Base-by-base conservation (phyloP, 768 basidiomycete genomes). In the Naganishia antarctica region DNA sequence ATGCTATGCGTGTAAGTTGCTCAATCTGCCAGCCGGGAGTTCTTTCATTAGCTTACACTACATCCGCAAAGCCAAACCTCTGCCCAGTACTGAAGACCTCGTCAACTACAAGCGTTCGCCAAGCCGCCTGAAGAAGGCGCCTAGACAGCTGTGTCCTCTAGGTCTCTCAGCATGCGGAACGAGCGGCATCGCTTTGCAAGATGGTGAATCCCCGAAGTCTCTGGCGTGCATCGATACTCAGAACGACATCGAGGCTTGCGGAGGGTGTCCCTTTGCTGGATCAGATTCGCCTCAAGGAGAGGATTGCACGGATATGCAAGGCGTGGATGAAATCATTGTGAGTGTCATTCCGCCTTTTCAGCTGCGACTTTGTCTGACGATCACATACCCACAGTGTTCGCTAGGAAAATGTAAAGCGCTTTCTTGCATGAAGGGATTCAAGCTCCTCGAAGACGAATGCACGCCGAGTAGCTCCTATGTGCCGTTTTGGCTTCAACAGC, bases 291-390 rank as follows among this genome's bases (percentile, higher is more conserved):
- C 53, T 12, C 34, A 23, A 15, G 53, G 34, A 37, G 11, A 23
- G 3, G 53, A 57, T n/a, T 57, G 53, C 15, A 57, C 53, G 16
- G 25, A 23, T 5, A 57, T 57, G 53, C 34, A 57, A 57, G 53
- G 53, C 0, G 31, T 57, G 3, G 53, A 57, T 25, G 53, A 41
- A 40, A 34, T 57, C 13, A 40, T 15, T 26, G 53, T 57, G 37
- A 57, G 53, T 57, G 34, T 7, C 9, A 21, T 23, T 15, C 3
- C n/a, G n/a, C 13, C 9, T 41, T 25, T 51, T 11, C 15, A 12
- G 34, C 29, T n/a, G 18, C 23, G 21, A 21, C 9, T 21, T 12
- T 57, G 32, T 1, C 53, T 25, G 21, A 40, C 13, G 1, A 12
- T 41, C 12, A 37, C 11, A 9, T 34, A 21, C 9, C 15, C 18